These are phyloP conservation scores for Anisodus tanguticus DNA, from an alignment of 257 asterid genomes.

Conservation along the genomic window DNA sequence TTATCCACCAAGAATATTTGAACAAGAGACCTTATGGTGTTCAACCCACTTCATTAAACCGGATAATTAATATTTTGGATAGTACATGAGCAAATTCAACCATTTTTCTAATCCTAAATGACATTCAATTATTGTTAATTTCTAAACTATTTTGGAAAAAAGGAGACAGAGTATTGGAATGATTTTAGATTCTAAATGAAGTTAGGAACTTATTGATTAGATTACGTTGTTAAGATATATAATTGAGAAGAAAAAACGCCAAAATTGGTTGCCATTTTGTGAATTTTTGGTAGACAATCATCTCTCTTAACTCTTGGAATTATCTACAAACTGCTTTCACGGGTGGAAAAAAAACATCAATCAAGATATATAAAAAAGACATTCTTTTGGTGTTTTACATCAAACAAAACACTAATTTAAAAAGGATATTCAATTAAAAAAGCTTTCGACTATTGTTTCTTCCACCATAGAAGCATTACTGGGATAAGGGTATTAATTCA, in stretches of 20 bases:
- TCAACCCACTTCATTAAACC: too few relatives aligned
- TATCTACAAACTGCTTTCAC: background rate
- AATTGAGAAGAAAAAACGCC: background rate
- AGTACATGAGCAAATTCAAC: too few relatives aligned
- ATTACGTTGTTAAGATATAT: background rate
- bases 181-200: conserved; percentile 10
- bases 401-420: background rate
- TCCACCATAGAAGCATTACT: background rate
- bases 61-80: too few relatives aligned
- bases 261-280: conserved; percentile 6
- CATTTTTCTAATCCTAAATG: background rate
- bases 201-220: background rate
- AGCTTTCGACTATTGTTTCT: background rate
- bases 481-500: too few relatives aligned
- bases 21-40: too few relatives aligned
- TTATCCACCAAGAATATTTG: too few relatives aligned
- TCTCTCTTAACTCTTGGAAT: conserved; percentile 6
- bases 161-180: conserved; percentile 10
- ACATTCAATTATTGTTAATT: background rate
- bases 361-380: background rate
- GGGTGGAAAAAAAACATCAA: background rate
- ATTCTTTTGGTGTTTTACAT: background rate
- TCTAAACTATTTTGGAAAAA: background rate
- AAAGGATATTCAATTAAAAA: background rate
- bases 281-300: conserved; percentile 5